Evolutionary conservation across 257 asterid species (phyloP), one percentile per base, ranked within the genome.

Genomic region (Gentiana straminea): DNA sequence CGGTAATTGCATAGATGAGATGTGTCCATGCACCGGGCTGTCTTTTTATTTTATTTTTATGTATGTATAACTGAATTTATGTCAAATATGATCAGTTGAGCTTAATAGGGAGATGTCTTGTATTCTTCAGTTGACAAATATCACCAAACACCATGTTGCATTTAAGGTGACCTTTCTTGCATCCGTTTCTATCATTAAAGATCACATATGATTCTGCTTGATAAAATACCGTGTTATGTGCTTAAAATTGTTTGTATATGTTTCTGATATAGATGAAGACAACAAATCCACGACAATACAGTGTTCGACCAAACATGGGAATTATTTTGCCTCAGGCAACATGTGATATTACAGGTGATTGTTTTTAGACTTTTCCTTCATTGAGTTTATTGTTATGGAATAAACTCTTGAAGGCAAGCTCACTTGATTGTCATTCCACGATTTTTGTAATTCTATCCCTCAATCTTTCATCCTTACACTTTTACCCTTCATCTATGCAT

Each of bases 91-190:
- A 6, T 33, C 78, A 86, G 95, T 82, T 60, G 89, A 82, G 70
- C 70, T 73, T 63, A 77, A 52, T 81, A 83, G 77, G 71, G 82
- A 78, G 80, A 76, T 81, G 66, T 80, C 89, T 2, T 80, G 84
- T 66, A 67, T 81, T 41, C 62, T 86, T 63, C 73, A 75, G 67
- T 75, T 83, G 52, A 72, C 85, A 37, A 86, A 86, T 70, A 62
- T 73, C 74, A 78, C 82, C 33, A 66, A 83, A 33, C 63, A 77
- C 65, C 67, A 74, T 61, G 85, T 83, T 15, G 95, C 84, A 33
- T 83, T 67, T 33, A 78, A 80, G 85, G 93, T 80, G 62, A 13
- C 43, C 33, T 24, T 24, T 24, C 24, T 24, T 24, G 24, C 24
- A 24, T 24, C 24, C 24, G 24, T 24, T 24, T 24, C 24, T 24